These are phyloP conservation scores for Chalaropsis ovoidea DNA, from an alignment of 2,329 filamentous ascomycete species.

Conservation along the genomic window DNA sequence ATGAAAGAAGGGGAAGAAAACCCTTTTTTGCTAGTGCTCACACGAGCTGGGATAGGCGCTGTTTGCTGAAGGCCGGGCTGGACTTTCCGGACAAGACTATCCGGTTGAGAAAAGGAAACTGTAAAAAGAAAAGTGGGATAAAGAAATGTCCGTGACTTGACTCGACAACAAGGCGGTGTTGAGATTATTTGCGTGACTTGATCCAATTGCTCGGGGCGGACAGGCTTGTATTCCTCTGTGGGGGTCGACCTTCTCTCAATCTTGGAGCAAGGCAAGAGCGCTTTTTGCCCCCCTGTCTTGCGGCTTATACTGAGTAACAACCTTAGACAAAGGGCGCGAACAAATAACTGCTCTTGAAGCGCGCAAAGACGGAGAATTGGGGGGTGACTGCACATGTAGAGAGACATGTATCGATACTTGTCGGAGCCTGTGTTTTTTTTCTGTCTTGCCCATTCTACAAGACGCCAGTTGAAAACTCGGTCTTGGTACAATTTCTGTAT, in stretches of 20 bases:
- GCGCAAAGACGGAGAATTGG: too few species aligned
- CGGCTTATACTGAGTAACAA: too few species aligned
- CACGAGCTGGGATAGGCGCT: background rate
- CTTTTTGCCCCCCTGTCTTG: too few species aligned
- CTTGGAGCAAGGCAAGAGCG: too few species aligned
- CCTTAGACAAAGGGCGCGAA: too few species aligned
- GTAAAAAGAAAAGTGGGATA: background rate
- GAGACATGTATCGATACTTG: too few species aligned
- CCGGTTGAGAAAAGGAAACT: background rate
- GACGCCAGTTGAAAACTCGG: too few species aligned
- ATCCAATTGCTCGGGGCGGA: background rate
- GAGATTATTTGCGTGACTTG: background rate
- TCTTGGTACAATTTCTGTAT: too few species aligned
- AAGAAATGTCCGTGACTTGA: background rate
- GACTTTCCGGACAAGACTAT: background rate
- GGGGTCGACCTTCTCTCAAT: background rate
- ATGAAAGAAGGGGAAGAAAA: background rate
- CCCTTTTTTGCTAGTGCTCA: background rate
- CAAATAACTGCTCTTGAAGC: too few species aligned
- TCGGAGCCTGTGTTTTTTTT: too few species aligned
- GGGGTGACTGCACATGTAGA: too few species aligned
- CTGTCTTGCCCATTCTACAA: too few species aligned
- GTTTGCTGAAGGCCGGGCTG: background rate
- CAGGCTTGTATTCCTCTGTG: background rate
- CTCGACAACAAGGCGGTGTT: background rate